Percentiles rank a stretch among this genome's conserved stretches.
These are phyloP conservation scores for Tuber microsphaerosporum DNA, from an alignment of 495 filamentous ascomycete species.

Conservation along the genomic window DNA sequence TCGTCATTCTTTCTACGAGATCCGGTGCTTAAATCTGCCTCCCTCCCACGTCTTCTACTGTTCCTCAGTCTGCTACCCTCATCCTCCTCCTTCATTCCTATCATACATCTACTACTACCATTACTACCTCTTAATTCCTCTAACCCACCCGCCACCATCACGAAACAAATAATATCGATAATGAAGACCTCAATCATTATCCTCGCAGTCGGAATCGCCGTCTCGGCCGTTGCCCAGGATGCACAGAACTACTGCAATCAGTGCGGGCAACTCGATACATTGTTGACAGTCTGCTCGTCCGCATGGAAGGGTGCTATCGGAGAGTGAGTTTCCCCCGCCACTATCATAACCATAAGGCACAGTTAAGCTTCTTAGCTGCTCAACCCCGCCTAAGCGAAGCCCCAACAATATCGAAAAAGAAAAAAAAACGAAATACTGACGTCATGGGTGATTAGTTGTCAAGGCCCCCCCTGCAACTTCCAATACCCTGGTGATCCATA, in stretches of 20 bases:
- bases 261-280: constrained; percentile 5
- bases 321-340: not conserved
- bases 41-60: not conserved
- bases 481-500: not conserved
- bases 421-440: not conserved
- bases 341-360: not conserved
- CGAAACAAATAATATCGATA: not conserved
- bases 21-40: constrained; percentile 3
- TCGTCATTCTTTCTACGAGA: not conserved
- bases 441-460: not conserved
- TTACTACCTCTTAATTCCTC: not conserved
- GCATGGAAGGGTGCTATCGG: constrained; percentile 1
- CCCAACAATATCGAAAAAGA: not conserved
- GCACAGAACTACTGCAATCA: not conserved
- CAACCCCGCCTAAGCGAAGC: not conserved
- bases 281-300: not conserved
- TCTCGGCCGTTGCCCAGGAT: constrained; percentile 1
- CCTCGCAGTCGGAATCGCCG: not conserved
- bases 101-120: not conserved
- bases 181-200: constrained; percentile 1
- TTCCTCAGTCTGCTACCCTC: not conserved
- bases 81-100: not conserved
- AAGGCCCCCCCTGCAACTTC: not conserved
- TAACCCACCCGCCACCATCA: not conserved
- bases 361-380: not conserved